A percentile compares a stretch with the other conserved stretches of the same genome.
Evolutionary conservation across 371 early-diverging fungal species (phyloP).

Genomic region (Apophysomyces variabilis): DNA sequence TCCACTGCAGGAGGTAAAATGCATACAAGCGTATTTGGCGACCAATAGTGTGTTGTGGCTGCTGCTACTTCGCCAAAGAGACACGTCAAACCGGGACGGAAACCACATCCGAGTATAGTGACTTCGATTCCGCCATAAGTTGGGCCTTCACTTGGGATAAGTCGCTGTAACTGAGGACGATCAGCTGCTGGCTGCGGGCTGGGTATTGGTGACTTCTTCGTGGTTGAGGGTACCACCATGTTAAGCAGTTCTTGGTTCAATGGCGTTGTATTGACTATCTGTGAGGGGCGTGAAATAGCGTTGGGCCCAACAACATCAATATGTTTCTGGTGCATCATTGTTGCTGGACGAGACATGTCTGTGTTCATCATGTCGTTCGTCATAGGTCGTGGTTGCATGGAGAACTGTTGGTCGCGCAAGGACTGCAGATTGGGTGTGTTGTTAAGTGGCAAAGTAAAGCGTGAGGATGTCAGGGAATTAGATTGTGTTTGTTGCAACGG

Average conservation of each 20-base stretch:
- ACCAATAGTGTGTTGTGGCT: slow-evolving; percentile 70
- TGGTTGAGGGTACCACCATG: not conserved
- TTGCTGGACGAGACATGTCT: not conserved
- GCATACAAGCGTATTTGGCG: slow-evolving; percentile 79
- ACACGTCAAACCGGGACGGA: slow-evolving; percentile 67
- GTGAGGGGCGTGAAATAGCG: not conserved
- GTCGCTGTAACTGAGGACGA: slow-evolving; percentile 51
- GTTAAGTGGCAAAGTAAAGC: slow-evolving; percentile 5
- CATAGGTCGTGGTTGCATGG: slow-evolving; percentile 28
- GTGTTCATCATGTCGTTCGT: slow-evolving; percentile 8
- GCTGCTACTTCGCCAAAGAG: slow-evolving; percentile 67
- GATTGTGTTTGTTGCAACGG: not conserved
- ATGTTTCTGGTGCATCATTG: not conserved
- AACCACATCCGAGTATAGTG: slow-evolving; percentile 80
- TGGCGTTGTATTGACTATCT: not conserved
- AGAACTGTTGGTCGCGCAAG: slow-evolving; percentile 20
- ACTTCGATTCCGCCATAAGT: slow-evolving; percentile 85
- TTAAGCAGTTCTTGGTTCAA: not conserved
- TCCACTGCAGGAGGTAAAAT: slow-evolving; percentile 77
- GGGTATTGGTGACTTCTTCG: slow-evolving; percentile 31
- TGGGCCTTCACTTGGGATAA: slow-evolving; percentile 82
- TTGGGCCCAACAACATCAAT: not conserved
- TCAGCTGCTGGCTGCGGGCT: slow-evolving; percentile 35
- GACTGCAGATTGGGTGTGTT: slow-evolving; percentile 8
- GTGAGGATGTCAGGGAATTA: slow-evolving; percentile 3